These are phyloP conservation scores for Claviceps sp. DNA, from an alignment of 2,329 filamentous ascomycete species.

Conservation along the genomic window DNA sequence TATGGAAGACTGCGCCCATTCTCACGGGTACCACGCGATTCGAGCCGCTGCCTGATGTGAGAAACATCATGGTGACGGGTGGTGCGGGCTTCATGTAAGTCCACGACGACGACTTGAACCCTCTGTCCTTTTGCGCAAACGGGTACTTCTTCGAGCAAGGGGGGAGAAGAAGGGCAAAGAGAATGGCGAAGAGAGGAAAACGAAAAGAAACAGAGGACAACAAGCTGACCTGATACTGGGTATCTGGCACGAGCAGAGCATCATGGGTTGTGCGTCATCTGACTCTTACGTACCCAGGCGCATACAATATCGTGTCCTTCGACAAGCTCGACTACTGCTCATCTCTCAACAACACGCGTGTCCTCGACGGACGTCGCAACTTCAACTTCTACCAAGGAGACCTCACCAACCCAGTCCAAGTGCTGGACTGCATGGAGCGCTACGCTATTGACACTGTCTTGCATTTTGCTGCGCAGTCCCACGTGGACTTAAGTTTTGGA, in stretches of 20 bases:
- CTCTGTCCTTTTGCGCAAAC: neutral
- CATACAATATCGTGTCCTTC: conserved; percentile 70
- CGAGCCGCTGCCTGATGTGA: conserved; percentile 52
- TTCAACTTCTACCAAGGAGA: conserved; percentile 73
- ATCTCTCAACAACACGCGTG: conserved; percentile 64
- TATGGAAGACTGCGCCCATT: conserved; percentile 61
- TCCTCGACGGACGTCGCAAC: conserved; percentile 53
- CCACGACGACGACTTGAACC: neutral
- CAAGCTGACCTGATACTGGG: neutral
- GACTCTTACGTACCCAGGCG: conserved; percentile 55
- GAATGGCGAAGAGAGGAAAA: too few species aligned
- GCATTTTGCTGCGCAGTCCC: conserved; percentile 76
- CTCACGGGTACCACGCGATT: conserved; percentile 58
- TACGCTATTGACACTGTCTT: conserved; percentile 68
- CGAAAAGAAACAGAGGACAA: neutral
- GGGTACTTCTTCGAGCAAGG: neutral
- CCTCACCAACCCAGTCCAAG: conserved; percentile 56
- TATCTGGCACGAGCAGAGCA: conserved; percentile 35
- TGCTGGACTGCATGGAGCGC: conserved; percentile 56
- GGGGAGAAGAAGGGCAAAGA: neutral
- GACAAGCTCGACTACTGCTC: conserved; percentile 79
- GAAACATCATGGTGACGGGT: conserved; percentile 74
- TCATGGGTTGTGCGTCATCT: conserved; percentile 76
- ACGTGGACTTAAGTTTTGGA: conserved; percentile 71
- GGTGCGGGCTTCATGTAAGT: conserved; percentile 76